A percentile compares a stretch with the other conserved stretches of the same genome.
phyloP scores from a whole-genome alignment of 148 eudicot genomes.

The Cornus controversa region DNA sequence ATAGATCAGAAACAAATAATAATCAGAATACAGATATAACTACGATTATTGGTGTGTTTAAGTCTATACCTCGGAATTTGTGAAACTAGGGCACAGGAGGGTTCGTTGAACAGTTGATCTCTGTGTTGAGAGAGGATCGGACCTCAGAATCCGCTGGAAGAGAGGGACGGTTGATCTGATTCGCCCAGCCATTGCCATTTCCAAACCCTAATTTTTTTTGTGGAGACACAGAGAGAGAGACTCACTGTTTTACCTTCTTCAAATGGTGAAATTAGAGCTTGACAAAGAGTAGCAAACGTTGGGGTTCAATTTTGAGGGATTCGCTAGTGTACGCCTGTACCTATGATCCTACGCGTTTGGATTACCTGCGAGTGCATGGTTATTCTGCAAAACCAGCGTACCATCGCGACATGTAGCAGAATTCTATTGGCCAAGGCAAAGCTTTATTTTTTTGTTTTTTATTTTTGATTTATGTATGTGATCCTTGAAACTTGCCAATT shows the following conservation, averaged over 20 bases:
- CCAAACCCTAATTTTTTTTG: background rate
- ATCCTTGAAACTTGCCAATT: too few species aligned
- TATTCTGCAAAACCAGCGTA: too few species aligned
- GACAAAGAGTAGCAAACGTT: too few species aligned
- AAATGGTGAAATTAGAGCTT: too few species aligned
- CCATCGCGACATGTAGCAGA: too few species aligned
- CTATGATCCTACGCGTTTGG: too few species aligned
- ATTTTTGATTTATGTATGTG: too few species aligned
- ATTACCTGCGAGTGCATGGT: too few species aligned
- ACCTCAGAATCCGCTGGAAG: constrained; percentile 28
- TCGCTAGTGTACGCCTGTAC: too few species aligned
- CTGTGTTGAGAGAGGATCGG: constrained; percentile 37
- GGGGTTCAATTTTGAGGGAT: too few species aligned
- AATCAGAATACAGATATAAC: background rate
- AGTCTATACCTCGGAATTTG: constrained; percentile 42
- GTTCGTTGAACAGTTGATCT: constrained; percentile 36
- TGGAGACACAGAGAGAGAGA: background rate
- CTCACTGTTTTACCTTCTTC: background rate
- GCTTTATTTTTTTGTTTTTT: too few species aligned
- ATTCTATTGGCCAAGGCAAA: too few species aligned
- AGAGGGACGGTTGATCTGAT: constrained; percentile 55
- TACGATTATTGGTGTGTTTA: background rate
- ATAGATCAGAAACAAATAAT: background rate
- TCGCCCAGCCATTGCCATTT: constrained; percentile 72
- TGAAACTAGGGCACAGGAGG: constrained; percentile 31